These are phyloP conservation scores for Ceratocystis cacaofunesta DNA, from an alignment of 2,329 filamentous ascomycete genomes.

Conservation along the genomic window DNA sequence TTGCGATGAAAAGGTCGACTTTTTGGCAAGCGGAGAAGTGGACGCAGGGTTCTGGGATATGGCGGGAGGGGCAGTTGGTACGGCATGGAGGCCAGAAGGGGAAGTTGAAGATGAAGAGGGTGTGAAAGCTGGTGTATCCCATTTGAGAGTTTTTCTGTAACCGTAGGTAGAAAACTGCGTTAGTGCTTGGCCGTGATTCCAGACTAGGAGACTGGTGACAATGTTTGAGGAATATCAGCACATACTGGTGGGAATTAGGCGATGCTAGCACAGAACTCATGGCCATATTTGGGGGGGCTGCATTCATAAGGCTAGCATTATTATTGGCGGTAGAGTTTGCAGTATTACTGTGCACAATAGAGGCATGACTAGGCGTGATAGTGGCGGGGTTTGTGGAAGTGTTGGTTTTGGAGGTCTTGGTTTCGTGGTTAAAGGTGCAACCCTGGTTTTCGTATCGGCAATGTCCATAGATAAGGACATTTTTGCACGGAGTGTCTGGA, in stretches of 20 bases:
- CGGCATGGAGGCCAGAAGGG: slow-evolving; percentile 13
- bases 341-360: slow-evolving; percentile 17
- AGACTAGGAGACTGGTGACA: neutral
- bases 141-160: slow-evolving; percentile 44
- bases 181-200: neutral
- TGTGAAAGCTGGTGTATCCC: slow-evolving; percentile 91
- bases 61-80: slow-evolving; percentile 8
- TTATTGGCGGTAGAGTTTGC: neutral
- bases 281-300: slow-evolving; percentile 1
- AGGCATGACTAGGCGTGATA: slow-evolving; percentile 12
- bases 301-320: slow-evolving; percentile 3
- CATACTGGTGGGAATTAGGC: slow-evolving; percentile 15
- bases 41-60: slow-evolving; percentile 13
- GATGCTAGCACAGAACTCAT: slow-evolving; percentile 11
- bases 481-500: slow-evolving; percentile 69
- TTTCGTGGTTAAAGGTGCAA: slow-evolving; percentile 78
- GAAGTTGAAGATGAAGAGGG: slow-evolving; percentile 34
- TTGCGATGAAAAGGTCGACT: slow-evolving; percentile 71
- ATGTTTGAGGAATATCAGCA: neutral
- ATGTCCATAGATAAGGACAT: slow-evolving; percentile 84
- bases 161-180: neutral
- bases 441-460: slow-evolving; percentile 85
- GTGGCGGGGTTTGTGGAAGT: slow-evolving; percentile 2
- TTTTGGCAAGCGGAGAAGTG: slow-evolving; percentile 33
- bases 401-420: slow-evolving; percentile 32